These are phyloP conservation scores for Atalantia buxifolia DNA, from an alignment of 345 rosid species.

Conservation along the genomic window DNA sequence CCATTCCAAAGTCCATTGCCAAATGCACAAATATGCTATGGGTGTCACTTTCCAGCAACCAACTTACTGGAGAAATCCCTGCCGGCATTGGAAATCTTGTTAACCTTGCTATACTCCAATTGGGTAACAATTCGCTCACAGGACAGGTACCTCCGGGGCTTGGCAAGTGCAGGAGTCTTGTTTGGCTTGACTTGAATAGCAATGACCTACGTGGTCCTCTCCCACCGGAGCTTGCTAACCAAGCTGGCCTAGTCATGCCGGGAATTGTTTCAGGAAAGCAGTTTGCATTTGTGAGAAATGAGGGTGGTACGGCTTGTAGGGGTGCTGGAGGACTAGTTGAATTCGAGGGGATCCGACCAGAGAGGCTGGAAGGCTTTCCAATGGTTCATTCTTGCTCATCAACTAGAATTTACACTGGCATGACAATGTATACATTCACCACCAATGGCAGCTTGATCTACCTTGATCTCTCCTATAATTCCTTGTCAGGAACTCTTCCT, in stretches of 20 bases:
- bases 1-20: constrained; percentile 67
- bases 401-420: constrained; percentile 79
- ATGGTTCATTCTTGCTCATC: constrained; percentile 91
- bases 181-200: constrained; percentile 97
- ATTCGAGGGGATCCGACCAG: constrained; percentile 75
- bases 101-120: constrained; percentile 72
- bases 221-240: constrained; percentile 63
- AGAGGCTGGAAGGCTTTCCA: constrained; percentile 61
- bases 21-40: constrained; percentile 81
- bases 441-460: constrained; percentile 86
- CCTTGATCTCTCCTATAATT: constrained; percentile 85
- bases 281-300: constrained; percentile 91
- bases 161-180: constrained; percentile 72
- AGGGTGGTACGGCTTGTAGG: constrained; percentile 92
- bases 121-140: constrained; percentile 81
- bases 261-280: constrained; percentile 89
- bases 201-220: constrained; percentile 58
- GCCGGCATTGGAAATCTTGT: constrained; percentile 57
- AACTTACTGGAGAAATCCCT: constrained; percentile 68
- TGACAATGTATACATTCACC: constrained; percentile 69
- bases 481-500: constrained; percentile 67
- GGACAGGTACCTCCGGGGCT: constrained; percentile 74
- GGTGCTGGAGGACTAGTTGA: constrained; percentile 98
- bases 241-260: constrained; percentile 68
- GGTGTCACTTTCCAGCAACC: constrained; percentile 88